Base-by-base conservation (phyloP, 371 early-diverging fungal species). In the Apophysomyces variabilis region DNA sequence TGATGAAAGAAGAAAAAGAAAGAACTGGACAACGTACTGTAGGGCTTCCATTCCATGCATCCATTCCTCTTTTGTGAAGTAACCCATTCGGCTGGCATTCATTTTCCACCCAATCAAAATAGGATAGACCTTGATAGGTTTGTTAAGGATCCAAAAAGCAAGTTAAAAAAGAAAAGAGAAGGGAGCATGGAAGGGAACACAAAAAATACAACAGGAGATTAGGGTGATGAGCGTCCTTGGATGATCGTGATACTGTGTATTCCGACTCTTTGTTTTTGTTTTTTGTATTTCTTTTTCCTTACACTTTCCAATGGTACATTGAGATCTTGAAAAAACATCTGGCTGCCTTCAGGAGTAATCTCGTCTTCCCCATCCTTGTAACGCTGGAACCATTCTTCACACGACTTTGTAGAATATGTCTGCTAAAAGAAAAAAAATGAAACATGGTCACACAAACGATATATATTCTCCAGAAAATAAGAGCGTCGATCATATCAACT, bases 31-130 rank as follows among this genome's bases (percentile, higher is more conserved):
- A 9, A 37, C 65, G 9, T 61, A 66, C 70, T 35, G 38, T 35
- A 58, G 38, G 13, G 54, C 50, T 54, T 60, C 38, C 61, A 67
- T 67, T 18, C 45, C 64, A 9, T 46, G 21, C 32, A 70, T 65
- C 46, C 69, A 62, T 35, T 72, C 73, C 11, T 66, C 61, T 32
- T 64, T 65, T n/a, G 66, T 60, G 44, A 73, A 68, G 38, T 68
- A 73, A 58, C 80, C 80, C 78, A 80, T 77, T 43, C 69, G 47
- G 43, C 56, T 69, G 14, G 74, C 65, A 16, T 74, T 66, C 68
- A 80, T 61, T 32, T 80, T 77, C 69, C 72, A 80, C 4, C 72
- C 80, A 54, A 80, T 63, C 13, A 80, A 38, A 7, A 80, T 45
- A 43, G 80, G 74, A 43, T 64, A 38, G 1, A 68, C 46, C 80